phyloP scores from a whole-genome alignment of 495 filamentous ascomycete genomes.

The Neurospora sp. region DNA sequence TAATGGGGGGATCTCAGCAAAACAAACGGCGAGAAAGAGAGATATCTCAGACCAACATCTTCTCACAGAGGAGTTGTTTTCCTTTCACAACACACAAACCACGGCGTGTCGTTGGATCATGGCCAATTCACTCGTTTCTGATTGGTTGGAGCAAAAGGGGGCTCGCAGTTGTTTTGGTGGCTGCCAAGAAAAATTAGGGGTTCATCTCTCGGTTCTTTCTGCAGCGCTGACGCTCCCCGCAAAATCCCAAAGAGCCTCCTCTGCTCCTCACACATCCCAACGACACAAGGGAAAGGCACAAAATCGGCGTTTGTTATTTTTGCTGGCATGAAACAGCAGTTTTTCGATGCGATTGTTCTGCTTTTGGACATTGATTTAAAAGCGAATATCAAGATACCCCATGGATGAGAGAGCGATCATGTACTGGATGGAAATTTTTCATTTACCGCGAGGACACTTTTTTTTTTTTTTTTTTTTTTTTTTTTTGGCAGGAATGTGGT shows the following conservation, averaged over 20 bases:
- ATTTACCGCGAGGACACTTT: background rate
- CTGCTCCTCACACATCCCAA: background rate
- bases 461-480: background rate
- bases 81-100: background rate
- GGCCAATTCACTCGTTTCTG: background rate
- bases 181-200: background rate
- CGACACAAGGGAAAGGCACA: background rate
- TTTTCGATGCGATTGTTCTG: background rate
- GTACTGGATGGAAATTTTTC: background rate
- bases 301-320: background rate
- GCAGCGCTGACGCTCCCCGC: background rate
- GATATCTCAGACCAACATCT: background rate
- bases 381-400: background rate
- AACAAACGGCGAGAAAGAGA: background rate
- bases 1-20: background rate
- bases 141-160: background rate
- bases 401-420: background rate
- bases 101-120: background rate
- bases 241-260: background rate
- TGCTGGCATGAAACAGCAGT: background rate
- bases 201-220: background rate
- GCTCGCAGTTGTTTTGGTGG: background rate
- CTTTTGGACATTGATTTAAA: background rate
- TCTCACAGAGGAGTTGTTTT: background rate
- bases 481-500: background rate